These are phyloP conservation scores for Rhodotorula sp. DNA, from an alignment of 1,284 basidiomycete species.

Conservation along the genomic window DNA sequence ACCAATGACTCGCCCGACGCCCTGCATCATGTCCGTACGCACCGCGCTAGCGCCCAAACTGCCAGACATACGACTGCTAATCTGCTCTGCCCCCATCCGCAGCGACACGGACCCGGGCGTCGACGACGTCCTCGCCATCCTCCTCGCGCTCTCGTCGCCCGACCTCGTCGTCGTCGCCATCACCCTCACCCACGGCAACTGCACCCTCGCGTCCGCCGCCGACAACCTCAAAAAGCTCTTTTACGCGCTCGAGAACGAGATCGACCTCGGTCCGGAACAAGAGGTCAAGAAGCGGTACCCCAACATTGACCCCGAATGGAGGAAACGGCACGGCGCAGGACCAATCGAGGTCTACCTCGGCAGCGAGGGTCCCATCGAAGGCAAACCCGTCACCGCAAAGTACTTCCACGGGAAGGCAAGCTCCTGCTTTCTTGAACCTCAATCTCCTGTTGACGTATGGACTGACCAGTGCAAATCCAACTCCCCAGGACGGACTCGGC, in stretches of 20 bases:
- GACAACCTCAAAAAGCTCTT: constrained; percentile 76
- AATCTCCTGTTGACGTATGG: neutral
- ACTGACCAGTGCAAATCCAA: neutral
- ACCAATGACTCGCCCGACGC: constrained; percentile 1
- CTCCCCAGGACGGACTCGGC: constrained; percentile 66
- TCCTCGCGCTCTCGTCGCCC: constrained; percentile 51
- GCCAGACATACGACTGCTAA: too few relatives aligned
- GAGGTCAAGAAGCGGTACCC: constrained; percentile 61
- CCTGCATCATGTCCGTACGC: constrained; percentile 20
- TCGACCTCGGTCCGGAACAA: constrained; percentile 57
- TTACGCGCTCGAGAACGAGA: constrained; percentile 65
- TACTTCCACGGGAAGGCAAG: constrained; percentile 61
- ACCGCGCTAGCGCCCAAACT: too few relatives aligned
- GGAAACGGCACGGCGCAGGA: constrained; percentile 15
- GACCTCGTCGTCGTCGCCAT: constrained; percentile 66
- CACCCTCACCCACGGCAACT: constrained; percentile 49
- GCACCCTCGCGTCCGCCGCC: constrained; percentile 49
- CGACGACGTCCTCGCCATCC: constrained; percentile 78
- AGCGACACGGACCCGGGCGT: constrained; percentile 61
- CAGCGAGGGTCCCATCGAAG: constrained; percentile 67
- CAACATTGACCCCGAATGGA: constrained; percentile 53
- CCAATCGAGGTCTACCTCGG: constrained; percentile 58
- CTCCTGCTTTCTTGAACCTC: neutral
- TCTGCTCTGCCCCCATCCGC: neutral
- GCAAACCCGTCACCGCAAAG: constrained; percentile 72